These are phyloP conservation scores for Dimargaris verticillata DNA, from an alignment of 192 early-diverging fungal genomes.

Conservation along the genomic window DNA sequence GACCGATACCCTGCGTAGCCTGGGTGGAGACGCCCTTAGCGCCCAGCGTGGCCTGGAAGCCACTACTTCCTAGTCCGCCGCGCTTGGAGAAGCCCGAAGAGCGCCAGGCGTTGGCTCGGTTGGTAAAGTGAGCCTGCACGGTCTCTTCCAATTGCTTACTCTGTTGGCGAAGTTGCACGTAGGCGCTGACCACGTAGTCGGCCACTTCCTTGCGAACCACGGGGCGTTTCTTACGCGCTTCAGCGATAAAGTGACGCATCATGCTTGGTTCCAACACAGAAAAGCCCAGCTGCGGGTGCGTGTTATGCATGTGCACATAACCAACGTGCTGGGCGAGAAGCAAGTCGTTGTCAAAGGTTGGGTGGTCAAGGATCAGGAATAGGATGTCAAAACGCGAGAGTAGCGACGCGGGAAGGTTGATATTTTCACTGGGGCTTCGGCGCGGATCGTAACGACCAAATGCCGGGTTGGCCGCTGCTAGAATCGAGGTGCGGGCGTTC, in stretches of 20 bases:
- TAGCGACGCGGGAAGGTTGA: slow-evolving; percentile 90
- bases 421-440: slow-evolving; percentile 81
- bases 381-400: slow-evolving; percentile 85
- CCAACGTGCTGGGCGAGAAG: slow-evolving; percentile 76
- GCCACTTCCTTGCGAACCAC: slow-evolving; percentile 54
- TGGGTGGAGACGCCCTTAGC: slow-evolving; percentile 13
- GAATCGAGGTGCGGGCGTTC: slow-evolving; percentile 85
- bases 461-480: slow-evolving; percentile 94
- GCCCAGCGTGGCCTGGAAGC: not conserved
- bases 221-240: slow-evolving; percentile 57
- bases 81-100: slow-evolving; percentile 12
- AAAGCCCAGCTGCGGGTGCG: slow-evolving; percentile 47
- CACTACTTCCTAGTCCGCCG: slow-evolving; percentile 9
- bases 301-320: slow-evolving; percentile 78
- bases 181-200: slow-evolving; percentile 76
- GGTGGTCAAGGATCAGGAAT: slow-evolving; percentile 81
- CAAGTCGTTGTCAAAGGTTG: slow-evolving; percentile 56
- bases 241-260: slow-evolving; percentile 80
- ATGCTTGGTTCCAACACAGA: slow-evolving; percentile 50
- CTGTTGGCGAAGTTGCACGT: slow-evolving; percentile 56
- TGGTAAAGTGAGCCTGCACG: slow-evolving; percentile 21
- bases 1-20: slow-evolving; percentile 18
- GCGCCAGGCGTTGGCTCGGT: not conserved
- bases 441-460: slow-evolving; percentile 87
- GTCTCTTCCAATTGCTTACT: slow-evolving; percentile 32